Percentiles rank a stretch among this genome's conserved stretches.
phyloP scores from a whole-genome alignment of 176 grass and related monocot species.

The Cenchrus fungigraminus region DNA sequence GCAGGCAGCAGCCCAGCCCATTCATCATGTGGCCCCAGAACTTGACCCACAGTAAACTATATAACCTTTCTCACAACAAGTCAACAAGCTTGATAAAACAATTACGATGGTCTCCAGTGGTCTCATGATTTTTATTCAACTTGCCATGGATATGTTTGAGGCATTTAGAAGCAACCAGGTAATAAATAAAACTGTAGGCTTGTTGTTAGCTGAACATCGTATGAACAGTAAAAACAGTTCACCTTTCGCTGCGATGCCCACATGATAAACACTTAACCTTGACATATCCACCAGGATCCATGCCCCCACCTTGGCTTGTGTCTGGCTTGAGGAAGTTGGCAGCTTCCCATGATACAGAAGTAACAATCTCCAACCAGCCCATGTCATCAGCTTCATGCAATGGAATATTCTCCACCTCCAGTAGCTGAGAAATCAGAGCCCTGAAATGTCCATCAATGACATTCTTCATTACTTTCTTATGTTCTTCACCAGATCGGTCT shows the following conservation, averaged over 20 bases:
- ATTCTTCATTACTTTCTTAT: slow-evolving; percentile 84
- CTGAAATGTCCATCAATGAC: slow-evolving; percentile 88
- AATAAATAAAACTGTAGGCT: slow-evolving; percentile 11
- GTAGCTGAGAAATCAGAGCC: slow-evolving; percentile 81
- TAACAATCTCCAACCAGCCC: slow-evolving; percentile 94
- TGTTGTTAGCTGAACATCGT: slow-evolving; percentile 7
- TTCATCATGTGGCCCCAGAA: background rate
- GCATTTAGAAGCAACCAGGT: background rate
- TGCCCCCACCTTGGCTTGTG: slow-evolving; percentile 69
- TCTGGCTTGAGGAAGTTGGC: slow-evolving; percentile 89
- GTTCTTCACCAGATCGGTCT: slow-evolving; percentile 68
- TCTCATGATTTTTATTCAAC: background rate
- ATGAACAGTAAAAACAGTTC: slow-evolving; percentile 35
- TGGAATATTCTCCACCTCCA: slow-evolving; percentile 78
- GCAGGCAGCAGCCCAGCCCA: background rate
- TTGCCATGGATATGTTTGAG: background rate
- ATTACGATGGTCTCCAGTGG: background rate
- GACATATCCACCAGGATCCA: slow-evolving; percentile 94
- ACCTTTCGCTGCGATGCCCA: slow-evolving; percentile 88
- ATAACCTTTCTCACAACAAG: background rate
- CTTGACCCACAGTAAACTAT: background rate
- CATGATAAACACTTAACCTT: slow-evolving; percentile 95
- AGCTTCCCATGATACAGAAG: slow-evolving; percentile 85
- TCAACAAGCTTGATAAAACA: background rate
- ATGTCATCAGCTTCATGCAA: slow-evolving; percentile 61